Evolutionary conservation across 2,329 filamentous ascomycete species (phyloP).

Genomic region (Cladophialophora psammophila): DNA sequence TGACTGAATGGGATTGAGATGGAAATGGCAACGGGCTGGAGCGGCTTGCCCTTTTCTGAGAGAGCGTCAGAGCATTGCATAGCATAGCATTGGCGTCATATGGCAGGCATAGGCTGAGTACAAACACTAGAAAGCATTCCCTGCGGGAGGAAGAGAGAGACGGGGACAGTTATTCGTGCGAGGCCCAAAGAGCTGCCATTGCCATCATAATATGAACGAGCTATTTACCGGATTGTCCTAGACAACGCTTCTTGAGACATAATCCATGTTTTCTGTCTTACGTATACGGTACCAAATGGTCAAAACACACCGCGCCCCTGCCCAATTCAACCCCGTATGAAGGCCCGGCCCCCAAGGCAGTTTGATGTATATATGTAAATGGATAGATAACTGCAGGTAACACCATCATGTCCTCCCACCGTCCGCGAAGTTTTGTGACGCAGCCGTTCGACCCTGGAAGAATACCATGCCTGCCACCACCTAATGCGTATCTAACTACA

Average conservation of each 20-base stretch:
- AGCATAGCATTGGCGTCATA: constrained; percentile 34
- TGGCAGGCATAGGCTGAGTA: constrained; percentile 13
- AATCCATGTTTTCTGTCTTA: neutral
- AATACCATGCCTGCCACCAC: no score
- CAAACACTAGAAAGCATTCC: constrained; percentile 4
- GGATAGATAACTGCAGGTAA: no score
- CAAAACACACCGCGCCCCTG: neutral
- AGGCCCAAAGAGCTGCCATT: neutral
- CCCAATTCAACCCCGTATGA: neutral
- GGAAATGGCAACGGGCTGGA: constrained; percentile 11
- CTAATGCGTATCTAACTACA: constrained; percentile 59
- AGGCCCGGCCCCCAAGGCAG: neutral
- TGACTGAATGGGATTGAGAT: constrained; percentile 16
- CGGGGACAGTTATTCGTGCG: neutral
- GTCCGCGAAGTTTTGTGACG: neutral
- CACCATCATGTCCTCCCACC: neutral
- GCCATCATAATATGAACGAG: constrained; percentile 2
- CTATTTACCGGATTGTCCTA: neutral
- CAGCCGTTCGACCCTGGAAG: neutral
- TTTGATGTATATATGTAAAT: neutral
- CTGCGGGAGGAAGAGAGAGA: neutral
- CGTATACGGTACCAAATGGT: neutral
- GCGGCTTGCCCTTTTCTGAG: constrained; percentile 13
- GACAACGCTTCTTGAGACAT: neutral
- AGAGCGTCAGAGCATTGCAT: constrained; percentile 14